Percentiles rank a stretch among this genome's conserved stretches.
Evolutionary conservation across 495 filamentous ascomycete genomes (phyloP).

Genomic region (Aspergillus asperescens): DNA sequence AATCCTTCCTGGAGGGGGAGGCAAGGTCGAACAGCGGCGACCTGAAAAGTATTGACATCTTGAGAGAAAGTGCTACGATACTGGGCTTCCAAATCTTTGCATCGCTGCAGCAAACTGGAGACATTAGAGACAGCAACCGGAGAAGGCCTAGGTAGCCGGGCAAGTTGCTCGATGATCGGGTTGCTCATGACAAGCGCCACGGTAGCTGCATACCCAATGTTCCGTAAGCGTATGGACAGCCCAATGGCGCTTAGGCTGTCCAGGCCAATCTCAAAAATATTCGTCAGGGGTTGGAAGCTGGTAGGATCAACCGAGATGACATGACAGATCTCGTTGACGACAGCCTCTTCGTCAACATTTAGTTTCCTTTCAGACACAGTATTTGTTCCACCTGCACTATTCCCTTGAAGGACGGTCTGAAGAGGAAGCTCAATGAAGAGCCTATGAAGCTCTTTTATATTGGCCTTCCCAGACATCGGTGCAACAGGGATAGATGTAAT

Average conservation of each 20-base stretch:
- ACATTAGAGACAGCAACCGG: neutral
- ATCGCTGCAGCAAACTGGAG: neutral
- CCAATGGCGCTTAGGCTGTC: conserved; percentile 43
- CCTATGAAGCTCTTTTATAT: conserved; percentile 40
- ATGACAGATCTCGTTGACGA: conserved; percentile 22
- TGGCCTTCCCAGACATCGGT: conserved; percentile 44
- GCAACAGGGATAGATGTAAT: conserved; percentile 39
- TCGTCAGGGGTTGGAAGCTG: conserved; percentile 48
- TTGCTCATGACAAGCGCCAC: conserved; percentile 62
- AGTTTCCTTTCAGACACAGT: conserved; percentile 4
- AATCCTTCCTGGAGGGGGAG: conserved; percentile 75
- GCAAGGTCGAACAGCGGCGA: conserved; percentile 28
- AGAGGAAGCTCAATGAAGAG: conserved; percentile 24
- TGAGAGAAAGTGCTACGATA: conserved; percentile 46
- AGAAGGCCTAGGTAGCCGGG: conserved; percentile 19
- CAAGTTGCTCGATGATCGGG: conserved; percentile 55
- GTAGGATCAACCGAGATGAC: conserved; percentile 27
- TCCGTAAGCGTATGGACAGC: conserved; percentile 59
- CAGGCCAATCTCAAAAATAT: conserved; percentile 35
- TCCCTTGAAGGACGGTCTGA: conserved; percentile 20
- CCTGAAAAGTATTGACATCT: conserved; percentile 5
- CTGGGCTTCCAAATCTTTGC: conserved; percentile 44
- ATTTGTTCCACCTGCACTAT: conserved; percentile 4
- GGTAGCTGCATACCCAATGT: conserved; percentile 49
- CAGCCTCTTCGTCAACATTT: conserved; percentile 19